phyloP scores from a whole-genome alignment of 805 yeast genomes.

The Diddensiella transvaalensis region DNA sequence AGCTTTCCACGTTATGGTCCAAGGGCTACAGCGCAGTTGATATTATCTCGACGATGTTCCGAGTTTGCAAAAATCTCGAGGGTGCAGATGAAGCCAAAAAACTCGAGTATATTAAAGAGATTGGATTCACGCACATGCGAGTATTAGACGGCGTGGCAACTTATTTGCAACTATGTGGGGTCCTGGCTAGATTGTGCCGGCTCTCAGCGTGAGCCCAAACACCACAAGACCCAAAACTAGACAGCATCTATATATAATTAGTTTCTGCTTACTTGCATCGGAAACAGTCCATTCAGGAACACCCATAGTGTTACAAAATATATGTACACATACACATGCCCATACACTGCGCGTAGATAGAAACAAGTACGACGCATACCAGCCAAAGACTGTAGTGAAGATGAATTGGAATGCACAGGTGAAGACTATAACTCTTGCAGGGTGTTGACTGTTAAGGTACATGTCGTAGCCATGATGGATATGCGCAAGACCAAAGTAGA shows the following conservation, averaged over 20 bases:
- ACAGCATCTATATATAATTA: slow-evolving; percentile 27
- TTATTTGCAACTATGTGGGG: slow-evolving; percentile 78
- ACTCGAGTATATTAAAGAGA: slow-evolving; percentile 74
- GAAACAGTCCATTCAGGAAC: slow-evolving; percentile 45
- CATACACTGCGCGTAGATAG: slow-evolving; percentile 52
- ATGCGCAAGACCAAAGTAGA: slow-evolving; percentile 75
- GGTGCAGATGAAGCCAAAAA: slow-evolving; percentile 68
- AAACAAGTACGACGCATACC: slow-evolving; percentile 55
- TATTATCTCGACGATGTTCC: slow-evolving; percentile 84
- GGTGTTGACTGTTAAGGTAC: slow-evolving; percentile 30
- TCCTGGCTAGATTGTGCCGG: slow-evolving; percentile 54
- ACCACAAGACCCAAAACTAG: slow-evolving; percentile 42
- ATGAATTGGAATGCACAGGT: slow-evolving; percentile 48
- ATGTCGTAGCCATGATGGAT: slow-evolving; percentile 65
- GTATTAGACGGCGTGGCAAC: slow-evolving; percentile 91
- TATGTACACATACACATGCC: slow-evolving; percentile 57
- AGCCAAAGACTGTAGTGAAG: slow-evolving; percentile 72
- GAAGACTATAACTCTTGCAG: slow-evolving; percentile 35
- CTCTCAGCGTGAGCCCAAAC: slow-evolving; percentile 29
- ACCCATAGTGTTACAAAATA: slow-evolving; percentile 67
- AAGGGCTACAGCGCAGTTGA: slow-evolving; percentile 94
- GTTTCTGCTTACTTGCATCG: slow-evolving; percentile 6
- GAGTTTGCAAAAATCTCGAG: slow-evolving; percentile 74
- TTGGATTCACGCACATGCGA: slow-evolving; percentile 89
- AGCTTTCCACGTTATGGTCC: slow-evolving; percentile 69